A percentile compares a stretch with the other conserved stretches of the same genome.
These are phyloP conservation scores for Graphilbum sp. DNA, from an alignment of 2,329 filamentous ascomycete genomes.

Conservation along the genomic window DNA sequence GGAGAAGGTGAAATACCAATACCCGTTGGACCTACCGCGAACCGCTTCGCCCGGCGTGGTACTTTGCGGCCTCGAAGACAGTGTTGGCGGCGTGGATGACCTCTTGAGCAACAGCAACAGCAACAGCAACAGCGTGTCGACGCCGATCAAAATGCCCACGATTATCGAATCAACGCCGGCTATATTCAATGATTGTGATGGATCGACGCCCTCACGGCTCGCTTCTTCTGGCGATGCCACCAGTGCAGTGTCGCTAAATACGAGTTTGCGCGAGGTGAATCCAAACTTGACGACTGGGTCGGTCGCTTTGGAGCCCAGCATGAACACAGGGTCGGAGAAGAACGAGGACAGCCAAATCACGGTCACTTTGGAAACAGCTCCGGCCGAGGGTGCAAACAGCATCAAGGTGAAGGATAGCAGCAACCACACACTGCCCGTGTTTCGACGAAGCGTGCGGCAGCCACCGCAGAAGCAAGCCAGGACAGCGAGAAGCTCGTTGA, in stretches of 20 bases:
- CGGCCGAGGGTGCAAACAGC: background rate
- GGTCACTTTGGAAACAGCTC: background rate
- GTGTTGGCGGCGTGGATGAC: background rate
- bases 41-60: constrained; percentile 38
- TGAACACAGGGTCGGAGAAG: constrained; percentile 22
- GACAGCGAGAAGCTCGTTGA: constrained; percentile 7
- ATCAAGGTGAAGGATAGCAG: constrained; percentile 10
- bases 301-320: constrained; percentile 24
- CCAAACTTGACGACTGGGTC: constrained; percentile 24
- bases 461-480: constrained; percentile 16
- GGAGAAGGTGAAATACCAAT: constrained; percentile 65
- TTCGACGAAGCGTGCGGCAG: constrained; percentile 27
- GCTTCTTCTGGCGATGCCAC: background rate
- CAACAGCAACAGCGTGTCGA: background rate
- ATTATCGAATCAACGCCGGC: background rate
- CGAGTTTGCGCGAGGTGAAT: constrained; percentile 34
- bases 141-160: background rate
- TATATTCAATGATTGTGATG: background rate
- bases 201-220: background rate
- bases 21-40: constrained; percentile 60
- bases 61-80: background rate
- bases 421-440: constrained; percentile 25
- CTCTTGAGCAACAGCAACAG: background rate
- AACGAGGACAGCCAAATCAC: background rate
- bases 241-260: background rate